A percentile compares a stretch with the other conserved stretches of the same genome.
Evolutionary conservation across 192 early-diverging fungal species (phyloP).

Genomic region (Neocallimastix lanati): DNA sequence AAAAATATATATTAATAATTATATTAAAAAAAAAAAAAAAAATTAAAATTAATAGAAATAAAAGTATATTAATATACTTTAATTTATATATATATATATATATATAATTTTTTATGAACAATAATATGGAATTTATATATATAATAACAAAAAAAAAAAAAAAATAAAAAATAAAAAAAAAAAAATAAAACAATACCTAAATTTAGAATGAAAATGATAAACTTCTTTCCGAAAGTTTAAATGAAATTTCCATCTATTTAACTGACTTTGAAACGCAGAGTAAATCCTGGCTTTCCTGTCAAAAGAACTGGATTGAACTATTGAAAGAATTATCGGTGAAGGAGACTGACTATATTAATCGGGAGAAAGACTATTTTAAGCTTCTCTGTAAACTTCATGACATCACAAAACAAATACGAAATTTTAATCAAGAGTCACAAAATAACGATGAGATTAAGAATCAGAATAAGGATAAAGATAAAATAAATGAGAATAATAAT

Average conservation of each 20-base stretch:
- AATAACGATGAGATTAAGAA: not conserved
- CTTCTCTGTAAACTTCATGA: not conserved
- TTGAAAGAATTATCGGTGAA: not conserved
- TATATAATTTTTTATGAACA: no score
- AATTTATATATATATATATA: no score
- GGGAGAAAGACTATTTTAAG: not conserved
- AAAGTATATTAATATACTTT: no score
- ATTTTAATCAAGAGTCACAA: not conserved
- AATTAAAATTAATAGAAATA: no score
- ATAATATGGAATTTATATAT: no score
- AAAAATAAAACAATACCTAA: no score
- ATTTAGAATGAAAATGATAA: not conserved
- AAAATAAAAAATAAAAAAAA: no score
- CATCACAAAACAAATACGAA: not conserved
- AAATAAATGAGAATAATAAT: not conserved
- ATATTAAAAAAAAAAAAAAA: no score
- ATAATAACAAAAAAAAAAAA: no score
- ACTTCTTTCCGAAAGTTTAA: not conserved
- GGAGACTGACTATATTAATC: not conserved
- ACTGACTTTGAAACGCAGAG: not conserved
- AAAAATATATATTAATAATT: no score
- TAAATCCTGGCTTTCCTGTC: not conserved
- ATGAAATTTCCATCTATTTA: not conserved
- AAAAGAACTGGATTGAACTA: not conserved
- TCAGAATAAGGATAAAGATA: not conserved